Evolutionary conservation across 2,329 filamentous ascomycete species (phyloP), one percentile per base, ranked within the genome.

Genomic region (Periglandula ipomoeae): DNA sequence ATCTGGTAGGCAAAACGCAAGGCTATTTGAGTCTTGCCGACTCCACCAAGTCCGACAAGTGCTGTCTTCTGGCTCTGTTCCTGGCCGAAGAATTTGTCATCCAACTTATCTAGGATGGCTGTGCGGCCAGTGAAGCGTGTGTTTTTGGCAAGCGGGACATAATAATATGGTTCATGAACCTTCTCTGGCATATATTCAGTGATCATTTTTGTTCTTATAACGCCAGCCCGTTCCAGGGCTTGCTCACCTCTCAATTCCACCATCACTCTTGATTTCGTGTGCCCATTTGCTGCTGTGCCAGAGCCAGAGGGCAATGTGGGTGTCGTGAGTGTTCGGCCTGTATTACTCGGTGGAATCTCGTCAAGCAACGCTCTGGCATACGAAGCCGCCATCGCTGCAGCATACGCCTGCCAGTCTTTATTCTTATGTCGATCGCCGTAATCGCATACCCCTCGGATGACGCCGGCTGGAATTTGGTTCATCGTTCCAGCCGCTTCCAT

Each of bases 11-110:
- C 65, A 38, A 70, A 50, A 39, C 69, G 61, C 9, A 73, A 52
- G 6, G 57, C 65, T 10, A 70, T 44, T 39, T 65, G 60, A 0
- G 66, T 68, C 50, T 71, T 71, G 1, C 68, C 66, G 2, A 66
- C 50, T 3, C 69, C 68, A 13, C 67, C 65, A 2, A 69, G 57
- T 1, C 66, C 65, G 20, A 55, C 49, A 5, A 70, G 45, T 3
- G 65, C 60, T 32, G 51, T 24, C 26, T 41, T 49, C 34, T 32
- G 42, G 47, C 22, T 41, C 24, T 50, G 43, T 40, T 57, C 52
- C 7, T 52, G 27, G 11, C 47, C 35, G 39, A 62, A 61, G 1
- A 68, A 52, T 50, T 41, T 58, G 13, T 54, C 42, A 53, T 61
- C 50, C 11, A 67, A 53, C 22, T 47, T 46, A n/a, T 56, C 32